Percentiles rank a stretch among this genome's conserved stretches.
These are phyloP conservation scores for Pilasporangium apinafurcum DNA, from an alignment of 352 stramenopile genomes.

Conservation along the genomic window DNA sequence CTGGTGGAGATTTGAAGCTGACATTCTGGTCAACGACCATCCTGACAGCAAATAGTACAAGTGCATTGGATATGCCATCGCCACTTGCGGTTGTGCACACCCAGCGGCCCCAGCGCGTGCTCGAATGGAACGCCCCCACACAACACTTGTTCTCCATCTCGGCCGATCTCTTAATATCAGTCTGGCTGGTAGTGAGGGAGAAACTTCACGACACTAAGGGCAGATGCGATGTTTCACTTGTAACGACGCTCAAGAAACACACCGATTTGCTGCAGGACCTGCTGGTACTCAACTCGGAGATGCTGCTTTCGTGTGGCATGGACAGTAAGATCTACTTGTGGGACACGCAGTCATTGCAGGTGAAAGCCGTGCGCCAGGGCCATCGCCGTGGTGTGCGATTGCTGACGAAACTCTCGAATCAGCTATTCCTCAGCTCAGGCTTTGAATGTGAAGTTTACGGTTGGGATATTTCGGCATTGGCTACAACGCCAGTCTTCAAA, in stretches of 20 bases:
- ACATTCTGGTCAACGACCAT: slow-evolving; percentile 67
- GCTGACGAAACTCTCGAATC: slow-evolving; percentile 50
- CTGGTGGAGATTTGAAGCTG: slow-evolving; percentile 67
- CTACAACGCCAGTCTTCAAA: slow-evolving; percentile 56
- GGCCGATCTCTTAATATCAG: slow-evolving; percentile 56
- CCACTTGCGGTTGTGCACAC: slow-evolving; percentile 65
- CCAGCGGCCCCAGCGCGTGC: slow-evolving; percentile 52
- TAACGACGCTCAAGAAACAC: slow-evolving; percentile 59
- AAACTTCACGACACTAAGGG: slow-evolving; percentile 24
- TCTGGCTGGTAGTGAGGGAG: slow-evolving; percentile 44
- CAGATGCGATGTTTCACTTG: slow-evolving; percentile 42
- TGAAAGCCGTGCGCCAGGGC: slow-evolving; percentile 35
- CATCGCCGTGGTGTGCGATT: slow-evolving; percentile 59
- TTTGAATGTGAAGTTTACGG: slow-evolving; percentile 74
- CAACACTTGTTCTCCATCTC: slow-evolving; percentile 69
- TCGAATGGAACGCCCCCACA: slow-evolving; percentile 56
- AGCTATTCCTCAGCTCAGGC: slow-evolving; percentile 67
- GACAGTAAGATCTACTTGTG: slow-evolving; percentile 70
- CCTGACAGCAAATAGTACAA: slow-evolving; percentile 52
- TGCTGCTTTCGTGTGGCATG: slow-evolving; percentile 68
- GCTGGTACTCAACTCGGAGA: slow-evolving; percentile 64
- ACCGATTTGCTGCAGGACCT: slow-evolving; percentile 68
- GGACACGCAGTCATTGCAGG: slow-evolving; percentile 48
- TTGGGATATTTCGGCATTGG: slow-evolving; percentile 63
- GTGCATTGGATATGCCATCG: slow-evolving; percentile 51